Percentiles rank a stretch among this genome's conserved stretches.
Conservation (phyloP, 2,329 filamentous ascomycete genomes). For the Fusarium udum region DNA sequence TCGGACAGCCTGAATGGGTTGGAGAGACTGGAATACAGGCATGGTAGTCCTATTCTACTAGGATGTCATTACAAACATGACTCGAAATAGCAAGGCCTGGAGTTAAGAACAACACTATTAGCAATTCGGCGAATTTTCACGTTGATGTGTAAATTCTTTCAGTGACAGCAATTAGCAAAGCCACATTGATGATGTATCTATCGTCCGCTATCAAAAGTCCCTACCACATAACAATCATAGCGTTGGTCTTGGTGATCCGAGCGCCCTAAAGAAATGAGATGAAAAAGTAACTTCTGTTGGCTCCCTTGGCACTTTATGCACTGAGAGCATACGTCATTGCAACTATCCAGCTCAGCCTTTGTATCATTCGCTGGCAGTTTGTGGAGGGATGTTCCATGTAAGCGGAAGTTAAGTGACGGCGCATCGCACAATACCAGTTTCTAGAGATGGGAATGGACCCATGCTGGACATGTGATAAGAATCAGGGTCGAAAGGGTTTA, state of each 20-base stretch:
- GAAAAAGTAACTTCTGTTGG: neutral
- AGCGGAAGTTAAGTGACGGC: conserved; percentile 10
- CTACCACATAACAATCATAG: neutral
- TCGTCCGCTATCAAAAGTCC: neutral
- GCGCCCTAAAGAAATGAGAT: neutral
- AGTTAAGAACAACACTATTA: neutral
- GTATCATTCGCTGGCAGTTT: conserved; percentile 1
- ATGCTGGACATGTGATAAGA: conserved; percentile 14
- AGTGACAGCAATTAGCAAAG: conserved; percentile 14
- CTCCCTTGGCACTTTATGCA: conserved; percentile 26
- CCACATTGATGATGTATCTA: conserved; percentile 34
- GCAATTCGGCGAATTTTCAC: neutral
- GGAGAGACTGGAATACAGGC: conserved; percentile 42
- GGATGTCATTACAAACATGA: neutral
- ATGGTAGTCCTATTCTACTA: conserved; percentile 40
- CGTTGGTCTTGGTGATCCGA: neutral
- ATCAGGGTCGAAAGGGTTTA: conserved; percentile 11
- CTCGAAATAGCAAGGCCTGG: neutral
- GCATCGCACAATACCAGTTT: conserved; percentile 11
- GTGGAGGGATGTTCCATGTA: conserved; percentile 24
- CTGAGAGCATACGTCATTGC: conserved; percentile 18
- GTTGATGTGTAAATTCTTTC: neutral
- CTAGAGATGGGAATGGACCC: neutral
- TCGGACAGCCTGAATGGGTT: conserved; percentile 41
- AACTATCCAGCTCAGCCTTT: conserved; percentile 9